Base-by-base conservation (phyloP, 306 rosid genomes). In the Medicago arabica region DNA sequence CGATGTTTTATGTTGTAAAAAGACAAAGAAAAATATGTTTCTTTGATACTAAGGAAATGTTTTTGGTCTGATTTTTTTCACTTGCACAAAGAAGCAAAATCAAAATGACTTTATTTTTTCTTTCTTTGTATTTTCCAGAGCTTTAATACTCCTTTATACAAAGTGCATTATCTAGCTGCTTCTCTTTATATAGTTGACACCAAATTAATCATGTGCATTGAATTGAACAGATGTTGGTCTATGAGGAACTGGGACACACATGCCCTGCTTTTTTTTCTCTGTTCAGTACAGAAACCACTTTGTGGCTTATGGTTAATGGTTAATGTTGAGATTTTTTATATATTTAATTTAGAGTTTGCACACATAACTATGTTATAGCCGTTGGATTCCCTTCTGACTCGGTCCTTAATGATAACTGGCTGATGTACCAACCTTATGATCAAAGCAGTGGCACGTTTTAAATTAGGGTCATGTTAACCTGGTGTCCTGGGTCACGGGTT, bases 31-130 rank as follows among this genome's bases (percentile, higher is more conserved):
- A 86, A 84, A 83, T 63, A 83, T 80, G 73, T 86, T 88, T 43
- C 97, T 90, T 92, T 88, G 91, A 76, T 78, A 84, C 69, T 62
- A 88, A 90, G 96, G 80, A 84, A 49, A 68, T 39, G 69, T 10
- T 60, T 61, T 68, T 41, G 19, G 36, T 14, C 54, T 46, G 11
- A 2, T 2, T 8, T 16, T 2, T 8, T 16, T 59, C 18, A 59
- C 9, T 43, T 25, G 7, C 16, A 58, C 1, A 71, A 82, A 76
- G 81, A 82, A 77, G 78, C 75, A 67, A 12, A 63, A 36, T 75
- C 70, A 66, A 15, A 62, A 41, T 70, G 84, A 71, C 85, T 89
- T 79, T 76, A 31, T 67, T 17, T 44, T 19, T 55, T 65, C 4
- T 40, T 38, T 76, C 40, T 76, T 76, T 57, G 9, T 41, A 23